Percentiles rank a stretch among this genome's conserved stretches.
Conservation (phyloP, 257 asterid species). For the Marsdenia floribunda region DNA sequence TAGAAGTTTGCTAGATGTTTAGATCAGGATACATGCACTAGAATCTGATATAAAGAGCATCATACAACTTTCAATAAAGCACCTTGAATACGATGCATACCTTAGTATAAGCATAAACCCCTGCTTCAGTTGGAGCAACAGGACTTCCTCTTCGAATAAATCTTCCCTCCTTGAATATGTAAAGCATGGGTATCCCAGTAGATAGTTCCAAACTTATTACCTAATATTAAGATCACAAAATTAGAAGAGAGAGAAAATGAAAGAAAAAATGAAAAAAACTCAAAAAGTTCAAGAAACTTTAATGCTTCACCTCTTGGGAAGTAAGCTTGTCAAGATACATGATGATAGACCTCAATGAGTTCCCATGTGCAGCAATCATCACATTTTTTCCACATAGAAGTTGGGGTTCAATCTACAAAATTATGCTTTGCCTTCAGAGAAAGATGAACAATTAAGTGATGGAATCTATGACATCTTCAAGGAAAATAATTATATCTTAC, state of each 20-base stretch:
- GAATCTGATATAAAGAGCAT: background rate
- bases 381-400: slow-evolving; percentile 71
- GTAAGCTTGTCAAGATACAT: slow-evolving; percentile 96
- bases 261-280: slow-evolving; percentile 13
- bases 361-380: slow-evolving; percentile 98
- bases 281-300: background rate
- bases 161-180: slow-evolving; percentile 80
- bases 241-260: background rate
- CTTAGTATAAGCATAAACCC: slow-evolving; percentile 97
- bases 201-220: slow-evolving; percentile 94
- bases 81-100: slow-evolving; percentile 23
- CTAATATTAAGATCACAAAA: slow-evolving; percentile 30
- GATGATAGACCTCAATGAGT: slow-evolving; percentile 92
- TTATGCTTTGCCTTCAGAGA: slow-evolving; percentile 11
- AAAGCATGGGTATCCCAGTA: slow-evolving; percentile 98
- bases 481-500: slow-evolving; percentile 33
- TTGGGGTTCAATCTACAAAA: slow-evolving; percentile 81
- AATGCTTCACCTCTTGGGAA: slow-evolving; percentile 74
- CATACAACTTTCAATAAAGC: background rate
- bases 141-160: slow-evolving; percentile 97
- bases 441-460: slow-evolving; percentile 5
- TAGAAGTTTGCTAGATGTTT: background rate
- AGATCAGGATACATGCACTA: background rate
- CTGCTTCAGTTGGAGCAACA: slow-evolving; percentile 73
- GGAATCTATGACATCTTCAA: background rate